phyloP scores from a whole-genome alignment of 768 basidiomycete species.

The Boletus subcaerulescens region DNA sequence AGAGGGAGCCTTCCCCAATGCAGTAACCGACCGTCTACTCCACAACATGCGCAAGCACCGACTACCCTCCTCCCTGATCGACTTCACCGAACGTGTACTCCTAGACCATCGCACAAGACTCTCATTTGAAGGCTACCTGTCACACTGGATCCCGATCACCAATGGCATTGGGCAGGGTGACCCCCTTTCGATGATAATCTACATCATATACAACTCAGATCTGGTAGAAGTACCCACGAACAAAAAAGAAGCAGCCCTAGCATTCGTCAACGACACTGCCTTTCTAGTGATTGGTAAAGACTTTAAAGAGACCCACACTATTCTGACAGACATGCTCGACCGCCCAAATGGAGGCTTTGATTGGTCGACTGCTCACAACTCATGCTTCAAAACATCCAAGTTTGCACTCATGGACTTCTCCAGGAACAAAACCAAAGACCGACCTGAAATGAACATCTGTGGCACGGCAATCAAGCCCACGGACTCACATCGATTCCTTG shows the following conservation, averaged over 20 bases:
- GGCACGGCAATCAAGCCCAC: not conserved
- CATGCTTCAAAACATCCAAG: slow-evolving; percentile 17
- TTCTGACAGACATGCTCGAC: slow-evolving; percentile 27
- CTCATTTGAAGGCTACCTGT: slow-evolving; percentile 21
- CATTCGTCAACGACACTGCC: slow-evolving; percentile 32
- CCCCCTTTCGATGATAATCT: slow-evolving; percentile 29
- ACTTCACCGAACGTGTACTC: slow-evolving; percentile 9
- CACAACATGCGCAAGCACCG: slow-evolving; percentile 3
- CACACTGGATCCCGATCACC: slow-evolving; percentile 6
- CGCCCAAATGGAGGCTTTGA: slow-evolving; percentile 4
- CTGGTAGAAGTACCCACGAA: slow-evolving; percentile 4
- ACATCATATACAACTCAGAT: slow-evolving; percentile 33
- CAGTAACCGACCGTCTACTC: not conserved
- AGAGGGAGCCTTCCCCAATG: slow-evolving; percentile 2
- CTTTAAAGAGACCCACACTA: slow-evolving; percentile 19
- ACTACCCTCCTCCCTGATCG: not conserved
- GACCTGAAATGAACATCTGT: not conserved
- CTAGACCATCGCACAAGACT: slow-evolving; percentile 2
- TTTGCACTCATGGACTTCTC: slow-evolving; percentile 18
- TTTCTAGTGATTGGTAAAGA: slow-evolving; percentile 22
- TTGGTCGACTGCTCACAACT: slow-evolving; percentile 25
- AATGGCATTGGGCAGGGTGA: slow-evolving; percentile 36
- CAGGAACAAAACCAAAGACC: not conserved
- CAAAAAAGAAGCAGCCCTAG: slow-evolving; percentile 16
- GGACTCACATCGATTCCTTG: not conserved